Evolutionary conservation across 1,284 basidiomycete species (phyloP), one percentile per base, ranked within the genome.

Genomic region (Porogramme epimiltina): DNA sequence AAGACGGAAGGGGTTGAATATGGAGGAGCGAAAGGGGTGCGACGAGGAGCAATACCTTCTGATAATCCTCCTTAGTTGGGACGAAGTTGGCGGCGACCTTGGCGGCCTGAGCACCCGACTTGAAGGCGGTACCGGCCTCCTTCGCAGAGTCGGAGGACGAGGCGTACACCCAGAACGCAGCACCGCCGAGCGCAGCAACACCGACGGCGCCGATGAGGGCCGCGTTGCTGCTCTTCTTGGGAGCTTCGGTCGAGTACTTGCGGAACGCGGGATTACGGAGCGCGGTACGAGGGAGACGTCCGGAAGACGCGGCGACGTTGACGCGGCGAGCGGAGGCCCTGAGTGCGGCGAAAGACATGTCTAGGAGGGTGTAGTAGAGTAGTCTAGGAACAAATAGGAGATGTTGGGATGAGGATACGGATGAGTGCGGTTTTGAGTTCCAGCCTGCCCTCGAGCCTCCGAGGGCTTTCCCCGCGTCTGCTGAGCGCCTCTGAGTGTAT

Each of bases 61-160:
- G 87, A 68, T 94, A 95, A 68, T 95, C 93, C 45, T 83, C 85
- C 73, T 87, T 83, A 33, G 80, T 77, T 19, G 89, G 89, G 6
- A 78, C 75, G 65, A 87, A 87, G 60, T 84, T 82, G 46, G 76
- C 70, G 34, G 74, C 81, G 53, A 75, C 84, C 71, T 89, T 91
- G 15, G 76, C 79, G 10, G 74, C 65, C 69, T 87, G 85, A 2
- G 73, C 70, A 39, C 78, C 82, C 25, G 83, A 81, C 67, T 85
- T 87, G 44, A 76, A 70, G 0, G 77, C 74, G 11, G 81, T 80
- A 18, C 68, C 73, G 22, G 80, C 73, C 63, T 78, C 73, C 61
- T 78, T 77, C 25, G 75, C 75, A 23, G 77, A 67, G 52, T 82
- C 80, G 3, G 70, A 68, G 37, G 54, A 47, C 25, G 70, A 72